Conservation (phyloP, 2,329 filamentous ascomycete genomes). For the Penicillium rolfsii region DNA sequence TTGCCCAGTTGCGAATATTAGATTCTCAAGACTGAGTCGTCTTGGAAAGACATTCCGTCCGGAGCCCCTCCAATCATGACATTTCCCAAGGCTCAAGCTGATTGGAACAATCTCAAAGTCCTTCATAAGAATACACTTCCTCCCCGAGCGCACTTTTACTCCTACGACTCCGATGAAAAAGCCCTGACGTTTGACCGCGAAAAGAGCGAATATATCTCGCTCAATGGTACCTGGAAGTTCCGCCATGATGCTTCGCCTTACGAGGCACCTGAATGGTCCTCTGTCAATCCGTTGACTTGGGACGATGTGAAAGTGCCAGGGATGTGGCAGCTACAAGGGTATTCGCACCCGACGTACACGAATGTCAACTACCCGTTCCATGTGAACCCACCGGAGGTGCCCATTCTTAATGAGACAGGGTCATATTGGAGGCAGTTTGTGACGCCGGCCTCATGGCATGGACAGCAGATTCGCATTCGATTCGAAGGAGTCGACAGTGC, state of each 20-base stretch:
- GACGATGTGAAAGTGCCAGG: slow-evolving; percentile 57
- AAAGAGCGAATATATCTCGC: slow-evolving; percentile 16
- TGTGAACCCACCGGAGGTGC: slow-evolving; percentile 65
- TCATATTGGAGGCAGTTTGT: slow-evolving; percentile 62
- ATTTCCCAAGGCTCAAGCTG: slow-evolving; percentile 43
- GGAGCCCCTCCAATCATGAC: slow-evolving; percentile 10
- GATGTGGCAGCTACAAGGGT: slow-evolving; percentile 72
- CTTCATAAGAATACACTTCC: slow-evolving; percentile 64
- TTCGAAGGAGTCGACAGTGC: slow-evolving; percentile 75
- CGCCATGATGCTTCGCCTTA: slow-evolving; percentile 18
- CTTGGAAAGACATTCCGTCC: background rate
- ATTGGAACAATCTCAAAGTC: slow-evolving; percentile 65
- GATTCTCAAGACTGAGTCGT: background rate
- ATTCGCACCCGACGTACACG: slow-evolving; percentile 69
- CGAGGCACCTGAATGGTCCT: slow-evolving; percentile 21
- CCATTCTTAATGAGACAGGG: slow-evolving; percentile 66
- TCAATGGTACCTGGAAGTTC: slow-evolving; percentile 30
- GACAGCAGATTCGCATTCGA: slow-evolving; percentile 62
- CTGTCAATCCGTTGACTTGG: slow-evolving; percentile 5
- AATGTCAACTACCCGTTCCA: slow-evolving; percentile 70
- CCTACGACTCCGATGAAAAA: slow-evolving; percentile 55
- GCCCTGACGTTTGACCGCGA: slow-evolving; percentile 47
- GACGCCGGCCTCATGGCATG: slow-evolving; percentile 48
- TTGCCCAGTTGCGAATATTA: too few relatives aligned
- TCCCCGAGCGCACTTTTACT: slow-evolving; percentile 60